phyloP scores from a whole-genome alignment of 2,329 filamentous ascomycete species.

The Chaetothyriales sp. region DNA sequence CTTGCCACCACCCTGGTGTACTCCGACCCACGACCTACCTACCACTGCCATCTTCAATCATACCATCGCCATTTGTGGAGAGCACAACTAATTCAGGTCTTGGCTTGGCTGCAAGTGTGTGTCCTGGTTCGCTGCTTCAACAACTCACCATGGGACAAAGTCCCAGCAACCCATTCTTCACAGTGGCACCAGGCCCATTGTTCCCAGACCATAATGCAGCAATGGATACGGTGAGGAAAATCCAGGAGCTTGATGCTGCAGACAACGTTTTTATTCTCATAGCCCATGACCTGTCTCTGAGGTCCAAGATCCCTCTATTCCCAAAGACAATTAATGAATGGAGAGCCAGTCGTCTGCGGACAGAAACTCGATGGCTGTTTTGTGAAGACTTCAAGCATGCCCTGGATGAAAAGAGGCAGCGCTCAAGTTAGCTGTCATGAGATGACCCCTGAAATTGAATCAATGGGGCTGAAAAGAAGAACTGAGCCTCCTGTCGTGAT shows the following conservation, averaged over 20 bases:
- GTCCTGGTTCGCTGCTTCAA: background rate
- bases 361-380: constrained; percentile 6
- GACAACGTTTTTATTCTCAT: constrained; percentile 19
- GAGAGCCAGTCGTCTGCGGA: constrained; percentile 3
- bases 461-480: too few relatives aligned
- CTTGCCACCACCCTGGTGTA: constrained; percentile 27
- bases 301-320: constrained; percentile 13
- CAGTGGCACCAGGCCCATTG: background rate
- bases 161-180: background rate
- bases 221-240: constrained; percentile 1
- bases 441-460: too few relatives aligned
- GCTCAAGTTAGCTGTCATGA: too few relatives aligned
- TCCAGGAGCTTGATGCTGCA: constrained; percentile 18
- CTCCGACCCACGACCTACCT: constrained; percentile 20
- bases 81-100: background rate
- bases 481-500: too few relatives aligned
- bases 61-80: constrained; percentile 2
- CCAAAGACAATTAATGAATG: constrained; percentile 5
- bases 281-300: constrained; percentile 19
- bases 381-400: constrained; percentile 4
- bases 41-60: constrained; percentile 17
- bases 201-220: constrained; percentile 33
- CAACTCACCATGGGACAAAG: background rate
- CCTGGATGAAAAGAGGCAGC: constrained; percentile 1
- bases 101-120: background rate